A percentile compares a stretch with the other conserved stretches of the same genome.
These are phyloP conservation scores for Neopestalotiopsis sp. DNA, from an alignment of 2,329 filamentous ascomycete species.

Conservation along the genomic window DNA sequence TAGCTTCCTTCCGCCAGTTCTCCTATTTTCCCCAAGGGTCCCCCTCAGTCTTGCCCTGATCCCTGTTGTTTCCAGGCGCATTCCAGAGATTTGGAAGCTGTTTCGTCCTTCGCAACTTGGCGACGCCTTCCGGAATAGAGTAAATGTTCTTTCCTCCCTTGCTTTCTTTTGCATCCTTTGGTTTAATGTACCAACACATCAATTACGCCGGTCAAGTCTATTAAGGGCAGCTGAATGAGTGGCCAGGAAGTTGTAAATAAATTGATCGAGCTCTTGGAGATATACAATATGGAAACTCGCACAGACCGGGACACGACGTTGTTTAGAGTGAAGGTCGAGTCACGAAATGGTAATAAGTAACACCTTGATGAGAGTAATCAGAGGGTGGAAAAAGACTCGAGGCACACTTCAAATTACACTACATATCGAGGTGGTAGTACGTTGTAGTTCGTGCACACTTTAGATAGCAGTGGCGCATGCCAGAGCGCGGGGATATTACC, in stretches of 20 bases:
- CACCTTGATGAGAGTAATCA: background rate
- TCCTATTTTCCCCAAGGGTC: conserved; percentile 10
- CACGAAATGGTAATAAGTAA: background rate
- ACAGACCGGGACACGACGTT: background rate
- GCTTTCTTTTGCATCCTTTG: background rate
- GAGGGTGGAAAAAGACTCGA: no score
- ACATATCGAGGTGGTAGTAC: background rate
- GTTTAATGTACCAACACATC: background rate
- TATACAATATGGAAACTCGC: background rate
- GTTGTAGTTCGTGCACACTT: background rate
- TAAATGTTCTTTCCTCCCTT: background rate
- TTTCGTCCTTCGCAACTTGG: conserved; percentile 16
- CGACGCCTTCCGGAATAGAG: background rate
- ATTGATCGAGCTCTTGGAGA: background rate
- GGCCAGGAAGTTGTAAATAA: no score
- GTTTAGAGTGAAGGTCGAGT: no score
- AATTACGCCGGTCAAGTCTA: background rate
- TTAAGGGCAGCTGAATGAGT: no score
- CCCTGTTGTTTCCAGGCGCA: conserved; percentile 13
- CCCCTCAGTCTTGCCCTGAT: background rate
- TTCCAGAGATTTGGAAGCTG: conserved; percentile 14
- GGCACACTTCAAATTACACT: no score
- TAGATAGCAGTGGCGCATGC: background rate
- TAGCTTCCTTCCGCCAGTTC: background rate
- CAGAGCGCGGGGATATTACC: conserved; percentile 3